These are phyloP conservation scores for Ophiostoma quercus DNA, from an alignment of 2,329 filamentous ascomycete genomes.

Conservation along the genomic window DNA sequence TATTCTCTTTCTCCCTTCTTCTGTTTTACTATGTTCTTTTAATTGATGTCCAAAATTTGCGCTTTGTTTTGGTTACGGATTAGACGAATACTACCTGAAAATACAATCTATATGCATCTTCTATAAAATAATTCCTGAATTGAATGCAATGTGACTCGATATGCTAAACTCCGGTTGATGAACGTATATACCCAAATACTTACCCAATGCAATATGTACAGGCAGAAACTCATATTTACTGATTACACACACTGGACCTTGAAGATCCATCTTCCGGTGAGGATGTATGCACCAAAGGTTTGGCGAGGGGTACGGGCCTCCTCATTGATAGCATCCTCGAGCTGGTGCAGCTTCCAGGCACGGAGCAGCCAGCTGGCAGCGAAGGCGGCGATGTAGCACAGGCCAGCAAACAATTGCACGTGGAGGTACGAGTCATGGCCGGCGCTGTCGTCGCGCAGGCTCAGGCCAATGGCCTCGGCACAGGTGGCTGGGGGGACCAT, in stretches of 20 bases:
- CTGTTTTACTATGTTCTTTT: not conserved
- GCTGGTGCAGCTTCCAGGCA: slow-evolving; percentile 41
- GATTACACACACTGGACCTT: slow-evolving; percentile 20
- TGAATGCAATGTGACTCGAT: not conserved
- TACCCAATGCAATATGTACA: not conserved
- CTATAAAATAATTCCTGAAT: not conserved
- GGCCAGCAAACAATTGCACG: slow-evolving; percentile 54
- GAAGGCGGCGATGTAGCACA: slow-evolving; percentile 55
- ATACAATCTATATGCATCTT: not conserved
- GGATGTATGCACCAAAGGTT: slow-evolving; percentile 23
- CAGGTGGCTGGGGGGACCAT: slow-evolving; percentile 67
- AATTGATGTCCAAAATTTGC: not conserved
- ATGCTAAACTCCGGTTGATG: slow-evolving; percentile 4
- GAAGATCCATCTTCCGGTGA: slow-evolving; percentile 27
- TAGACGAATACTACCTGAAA: not conserved
- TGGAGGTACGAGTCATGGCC: slow-evolving; percentile 45
- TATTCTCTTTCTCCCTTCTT: not conserved
- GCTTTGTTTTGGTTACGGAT: slow-evolving; percentile 6
- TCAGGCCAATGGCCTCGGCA: slow-evolving; percentile 58
- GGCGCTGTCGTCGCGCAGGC: slow-evolving; percentile 41
- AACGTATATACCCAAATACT: not conserved
- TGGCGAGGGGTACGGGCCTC: not conserved
- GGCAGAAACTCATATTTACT: too few species aligned
- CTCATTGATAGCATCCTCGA: slow-evolving; percentile 31
- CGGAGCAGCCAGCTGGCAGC: slow-evolving; percentile 43